These are phyloP conservation scores for Hyaloscypha variabilis DNA, from an alignment of 495 filamentous ascomycete genomes.

Conservation along the genomic window DNA sequence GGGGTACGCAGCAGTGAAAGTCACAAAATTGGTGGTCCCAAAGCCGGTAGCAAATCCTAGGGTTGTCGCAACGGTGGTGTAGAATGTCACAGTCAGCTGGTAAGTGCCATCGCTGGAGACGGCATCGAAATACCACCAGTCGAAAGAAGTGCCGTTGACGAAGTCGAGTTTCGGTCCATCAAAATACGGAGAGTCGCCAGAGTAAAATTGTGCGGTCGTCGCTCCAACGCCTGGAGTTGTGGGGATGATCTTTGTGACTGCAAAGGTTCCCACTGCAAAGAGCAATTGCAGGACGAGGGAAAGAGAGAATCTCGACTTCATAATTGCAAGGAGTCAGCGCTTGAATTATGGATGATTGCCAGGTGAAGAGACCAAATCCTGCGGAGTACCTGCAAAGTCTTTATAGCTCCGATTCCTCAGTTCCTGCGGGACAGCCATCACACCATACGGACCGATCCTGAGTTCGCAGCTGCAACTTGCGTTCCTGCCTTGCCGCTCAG, in stretches of 20 bases:
- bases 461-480: background rate
- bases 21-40: background rate
- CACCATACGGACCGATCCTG: background rate
- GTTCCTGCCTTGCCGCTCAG: background rate
- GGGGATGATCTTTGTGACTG: background rate
- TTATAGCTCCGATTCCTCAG: background rate
- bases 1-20: background rate
- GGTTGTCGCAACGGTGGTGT: background rate
- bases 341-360: background rate
- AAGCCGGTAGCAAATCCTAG: background rate
- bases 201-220: background rate
- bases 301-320: background rate
- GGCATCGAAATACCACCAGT: conserved; percentile 19
- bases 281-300: background rate
- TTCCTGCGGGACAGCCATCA: background rate
- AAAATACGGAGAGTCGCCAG: conserved; percentile 15
- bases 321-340: background rate
- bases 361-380: background rate
- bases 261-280: background rate
- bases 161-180: conserved; percentile 35
- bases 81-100: conserved; percentile 1
- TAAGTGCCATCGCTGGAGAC: background rate
- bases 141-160: conserved; percentile 13
- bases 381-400: background rate
- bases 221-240: background rate